Evolutionary conservation across 306 rosid species (phyloP), one percentile per base, ranked within the genome.

Genomic region (Castanopsis chinensis): DNA sequence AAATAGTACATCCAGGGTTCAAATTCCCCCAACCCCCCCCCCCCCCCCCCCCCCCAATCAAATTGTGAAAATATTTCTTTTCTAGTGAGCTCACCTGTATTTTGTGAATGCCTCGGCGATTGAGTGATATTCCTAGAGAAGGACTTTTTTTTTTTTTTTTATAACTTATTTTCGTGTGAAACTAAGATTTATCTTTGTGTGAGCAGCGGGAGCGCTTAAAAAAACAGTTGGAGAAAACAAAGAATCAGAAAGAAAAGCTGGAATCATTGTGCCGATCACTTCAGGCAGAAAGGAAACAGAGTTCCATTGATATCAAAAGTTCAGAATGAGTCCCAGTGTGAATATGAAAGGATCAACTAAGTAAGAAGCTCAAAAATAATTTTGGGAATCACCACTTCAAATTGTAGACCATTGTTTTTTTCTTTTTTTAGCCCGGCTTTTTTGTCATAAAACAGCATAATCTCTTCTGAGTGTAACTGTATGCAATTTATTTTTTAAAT

Each of bases 241-340:
- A 91, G 87, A 92, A 91, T 33, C 97, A 95, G 89, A 95, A 95
- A 76, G 96, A 87, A 61, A 95, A 84, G 81, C 94, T 95, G 0
- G 99, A 92, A 80, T 92, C 98, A 0, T 71, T 95, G 83, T 95
- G 99, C 83, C 79, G 98, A 72, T 95, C 91, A 3, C 98, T 95
- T 73, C 97, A 89, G 84, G 99, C 97, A 64, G 99, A 95, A 80
- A 90, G 98, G 91, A 95, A 91, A 79, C 91, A 87, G 35, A 86
- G 53, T 85, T 87, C 79, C 19, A 67, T 78, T 2, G 92, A 84
- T 73, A 85, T 88, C 90, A 87, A 84, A 80, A 87, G 76, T 85
- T 79, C 88, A 10, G 90, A 77, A 74, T 81, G 91, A 23, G 83
- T 75, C 83, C 74, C 85, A 41, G 79, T 58, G 60, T 87, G 92